A percentile compares a stretch with the other conserved stretches of the same genome.
These are phyloP conservation scores for Hericium rajendrae DNA, from an alignment of 768 basidiomycete species.

Conservation along the genomic window DNA sequence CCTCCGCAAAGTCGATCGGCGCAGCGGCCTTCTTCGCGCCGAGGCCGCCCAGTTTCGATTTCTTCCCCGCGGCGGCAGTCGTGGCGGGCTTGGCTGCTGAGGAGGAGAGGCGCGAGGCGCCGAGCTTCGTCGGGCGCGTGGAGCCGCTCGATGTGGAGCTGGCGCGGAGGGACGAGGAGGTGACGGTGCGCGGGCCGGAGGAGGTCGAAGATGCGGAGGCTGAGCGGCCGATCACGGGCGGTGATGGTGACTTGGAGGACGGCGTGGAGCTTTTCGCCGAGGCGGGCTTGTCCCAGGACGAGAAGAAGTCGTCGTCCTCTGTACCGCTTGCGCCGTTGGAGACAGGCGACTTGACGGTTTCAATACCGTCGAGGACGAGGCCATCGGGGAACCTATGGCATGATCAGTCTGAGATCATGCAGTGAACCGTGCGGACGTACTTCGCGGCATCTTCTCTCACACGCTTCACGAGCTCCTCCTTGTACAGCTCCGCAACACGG, in stretches of 20 bases:
- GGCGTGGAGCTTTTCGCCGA: slow-evolving; percentile 21
- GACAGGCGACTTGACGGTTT: slow-evolving; percentile 29
- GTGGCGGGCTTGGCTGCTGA: slow-evolving; percentile 21
- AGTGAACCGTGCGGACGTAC: slow-evolving; percentile 30
- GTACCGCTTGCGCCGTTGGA: slow-evolving; percentile 23
- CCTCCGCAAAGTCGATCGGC: slow-evolving; percentile 89
- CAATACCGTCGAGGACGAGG: slow-evolving; percentile 78
- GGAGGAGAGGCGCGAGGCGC: slow-evolving; percentile 34
- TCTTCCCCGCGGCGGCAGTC: slow-evolving; percentile 33
- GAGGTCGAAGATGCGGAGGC: slow-evolving; percentile 27
- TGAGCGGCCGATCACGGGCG: slow-evolving; percentile 7
- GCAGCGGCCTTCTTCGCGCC: slow-evolving; percentile 81
- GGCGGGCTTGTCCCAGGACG: slow-evolving; percentile 87
- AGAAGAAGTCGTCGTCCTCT: slow-evolving; percentile 95
- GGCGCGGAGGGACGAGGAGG: slow-evolving; percentile 53
- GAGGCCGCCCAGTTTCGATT: slow-evolving; percentile 63
- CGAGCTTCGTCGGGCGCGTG: slow-evolving; percentile 28
- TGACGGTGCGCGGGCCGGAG: slow-evolving; percentile 48
- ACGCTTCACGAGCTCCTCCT: slow-evolving; percentile 77
- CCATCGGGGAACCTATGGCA: slow-evolving; percentile 59
- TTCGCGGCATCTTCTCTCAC: slow-evolving; percentile 65
- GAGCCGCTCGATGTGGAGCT: slow-evolving; percentile 22
- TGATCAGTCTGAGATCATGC: neutral
- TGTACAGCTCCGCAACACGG: slow-evolving; percentile 79
- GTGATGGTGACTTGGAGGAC: slow-evolving; percentile 7